Conservation (phyloP, 352 stramenopile genomes). For the Pythium coloratum region DNA sequence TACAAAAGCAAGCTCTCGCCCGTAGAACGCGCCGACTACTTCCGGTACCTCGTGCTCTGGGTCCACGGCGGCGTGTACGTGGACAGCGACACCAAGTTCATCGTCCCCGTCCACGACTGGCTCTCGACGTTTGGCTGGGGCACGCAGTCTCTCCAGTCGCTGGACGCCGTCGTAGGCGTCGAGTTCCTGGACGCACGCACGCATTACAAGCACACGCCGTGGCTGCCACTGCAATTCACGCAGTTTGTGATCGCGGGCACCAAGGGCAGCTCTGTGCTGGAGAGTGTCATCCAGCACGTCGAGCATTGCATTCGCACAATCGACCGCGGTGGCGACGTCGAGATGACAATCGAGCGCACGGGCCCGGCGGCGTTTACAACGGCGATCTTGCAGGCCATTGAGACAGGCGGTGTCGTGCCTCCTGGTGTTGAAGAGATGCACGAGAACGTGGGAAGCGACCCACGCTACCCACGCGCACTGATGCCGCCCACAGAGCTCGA, state of each 20-base stretch:
- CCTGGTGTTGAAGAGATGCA: background rate
- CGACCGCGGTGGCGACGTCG: slow-evolving; percentile 6
- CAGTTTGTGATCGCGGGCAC: slow-evolving; percentile 21
- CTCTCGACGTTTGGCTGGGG: slow-evolving; percentile 14
- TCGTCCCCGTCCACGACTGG: slow-evolving; percentile 13
- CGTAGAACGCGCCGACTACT: slow-evolving; percentile 21
- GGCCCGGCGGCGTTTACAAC: slow-evolving; percentile 17
- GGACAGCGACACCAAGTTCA: slow-evolving; percentile 13
- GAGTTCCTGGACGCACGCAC: slow-evolving; percentile 10
- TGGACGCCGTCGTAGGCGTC: slow-evolving; percentile 2
- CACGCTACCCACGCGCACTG: slow-evolving; percentile 11
- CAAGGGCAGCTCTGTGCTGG: background rate
- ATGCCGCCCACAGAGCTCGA: slow-evolving; percentile 5
- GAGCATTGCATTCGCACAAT: slow-evolving; percentile 2
- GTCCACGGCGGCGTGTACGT: slow-evolving; percentile 14
- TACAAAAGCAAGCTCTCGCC: slow-evolving; percentile 15
- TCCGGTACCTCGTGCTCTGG: slow-evolving; percentile 20
- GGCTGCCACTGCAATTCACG: slow-evolving; percentile 20
- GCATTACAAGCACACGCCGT: slow-evolving; percentile 1
- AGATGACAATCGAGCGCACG: slow-evolving; percentile 13
- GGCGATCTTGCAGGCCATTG: slow-evolving; percentile 14
- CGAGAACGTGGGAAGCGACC: background rate
- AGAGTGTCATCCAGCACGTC: slow-evolving; percentile 6
- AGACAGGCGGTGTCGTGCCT: background rate
- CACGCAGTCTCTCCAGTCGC: background rate